A percentile compares a stretch with the other conserved stretches of the same genome.
These are phyloP conservation scores for Mycosphaerella sp. DNA, from an alignment of 2,329 filamentous ascomycete species.

Conservation along the genomic window DNA sequence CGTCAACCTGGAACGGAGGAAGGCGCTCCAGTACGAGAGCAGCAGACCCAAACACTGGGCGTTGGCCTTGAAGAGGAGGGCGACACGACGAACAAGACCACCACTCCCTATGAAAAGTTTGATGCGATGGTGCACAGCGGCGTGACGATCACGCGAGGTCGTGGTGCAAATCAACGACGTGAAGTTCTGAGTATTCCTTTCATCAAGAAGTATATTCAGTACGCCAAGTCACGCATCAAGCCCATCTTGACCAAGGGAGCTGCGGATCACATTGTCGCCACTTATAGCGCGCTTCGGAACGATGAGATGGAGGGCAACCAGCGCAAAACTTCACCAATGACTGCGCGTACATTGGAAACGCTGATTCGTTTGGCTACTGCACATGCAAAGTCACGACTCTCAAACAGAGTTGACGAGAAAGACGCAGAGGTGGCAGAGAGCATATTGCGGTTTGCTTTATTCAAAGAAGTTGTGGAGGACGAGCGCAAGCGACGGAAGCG, in stretches of 20 bases:
- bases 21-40: constrained; percentile 87
- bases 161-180: constrained; percentile 67
- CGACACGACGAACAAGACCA: constrained; percentile 62
- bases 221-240: constrained; percentile 87
- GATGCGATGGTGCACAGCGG: constrained; percentile 94
- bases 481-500: constrained; percentile 79
- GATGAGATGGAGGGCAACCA: constrained; percentile 94
- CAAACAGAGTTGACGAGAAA: constrained; percentile 78
- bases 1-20: constrained; percentile 89
- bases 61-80: constrained; percentile 77
- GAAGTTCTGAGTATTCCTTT: constrained; percentile 95
- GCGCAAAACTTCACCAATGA: constrained; percentile 88
- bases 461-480: constrained; percentile 82
- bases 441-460: constrained; percentile 88
- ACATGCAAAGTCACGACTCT: constrained; percentile 87
- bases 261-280: constrained; percentile 81
- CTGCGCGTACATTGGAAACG: constrained; percentile 92
- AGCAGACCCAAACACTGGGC: constrained; percentile 73
- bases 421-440: constrained; percentile 83
- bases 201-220: constrained; percentile 99
- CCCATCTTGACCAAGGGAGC: constrained; percentile 86
- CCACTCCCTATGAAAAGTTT: constrained; percentile 92
- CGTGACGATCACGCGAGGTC: constrained; percentile 68
- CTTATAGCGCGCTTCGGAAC: constrained; percentile 88
- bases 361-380: constrained; percentile 96